These are phyloP conservation scores for Pseudonitzschia multiseries DNA, from an alignment of 108 stramenopile genomes.

Conservation along the genomic window DNA sequence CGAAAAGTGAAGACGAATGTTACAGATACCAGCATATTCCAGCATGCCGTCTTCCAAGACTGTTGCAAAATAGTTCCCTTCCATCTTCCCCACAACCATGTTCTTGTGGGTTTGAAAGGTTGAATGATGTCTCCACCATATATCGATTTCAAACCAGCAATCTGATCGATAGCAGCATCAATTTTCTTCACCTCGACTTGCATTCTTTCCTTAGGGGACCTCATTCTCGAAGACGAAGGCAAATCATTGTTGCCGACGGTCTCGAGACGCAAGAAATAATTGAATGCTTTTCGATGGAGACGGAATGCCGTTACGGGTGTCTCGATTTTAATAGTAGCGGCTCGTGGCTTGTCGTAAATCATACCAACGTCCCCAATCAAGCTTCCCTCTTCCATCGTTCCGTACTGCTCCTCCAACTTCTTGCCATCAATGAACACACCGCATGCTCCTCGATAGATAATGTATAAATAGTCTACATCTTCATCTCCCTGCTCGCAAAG, in stretches of 20 bases:
- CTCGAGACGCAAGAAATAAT: neutral
- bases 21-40: slow-evolving; percentile 7
- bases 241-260: neutral
- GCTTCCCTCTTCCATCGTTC: slow-evolving; percentile 10
- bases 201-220: slow-evolving; percentile 11
- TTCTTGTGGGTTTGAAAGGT: slow-evolving; percentile 6
- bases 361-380: slow-evolving; percentile 29
- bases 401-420: slow-evolving; percentile 25
- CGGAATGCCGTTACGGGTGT: slow-evolving; percentile 8
- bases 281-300: neutral
- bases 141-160: slow-evolving; percentile 8
- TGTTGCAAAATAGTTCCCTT: slow-evolving; percentile 19
- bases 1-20: neutral
- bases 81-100: slow-evolving; percentile 11
- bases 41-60: slow-evolving; percentile 2
- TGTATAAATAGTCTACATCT: neutral
- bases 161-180: slow-evolving; percentile 15
- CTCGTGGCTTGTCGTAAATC: slow-evolving; percentile 16
- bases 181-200: slow-evolving; percentile 13
- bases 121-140: slow-evolving; percentile 17
- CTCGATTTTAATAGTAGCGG: slow-evolving; percentile 15
- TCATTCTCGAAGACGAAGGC: neutral
- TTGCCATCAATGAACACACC: slow-evolving; percentile 22
- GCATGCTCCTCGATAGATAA: slow-evolving; percentile 14
- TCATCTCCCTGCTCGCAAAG: slow-evolving; percentile 11